Evolutionary conservation across 257 asterid species (phyloP).

Genomic region (Gardenia jasminoides): DNA sequence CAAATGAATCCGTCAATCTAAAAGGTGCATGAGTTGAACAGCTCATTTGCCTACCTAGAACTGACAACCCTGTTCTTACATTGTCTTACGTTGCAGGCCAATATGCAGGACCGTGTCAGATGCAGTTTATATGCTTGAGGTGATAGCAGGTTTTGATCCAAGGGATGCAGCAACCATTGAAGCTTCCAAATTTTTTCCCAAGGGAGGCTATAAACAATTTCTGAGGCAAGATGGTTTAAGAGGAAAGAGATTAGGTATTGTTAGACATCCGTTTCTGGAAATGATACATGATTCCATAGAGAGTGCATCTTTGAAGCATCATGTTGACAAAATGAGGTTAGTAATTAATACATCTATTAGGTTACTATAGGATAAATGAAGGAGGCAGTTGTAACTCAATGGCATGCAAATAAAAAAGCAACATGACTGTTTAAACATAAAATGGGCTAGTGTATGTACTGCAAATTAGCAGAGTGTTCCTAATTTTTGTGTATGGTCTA

Average conservation of each 20-base stretch:
- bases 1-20: too few relatives aligned
- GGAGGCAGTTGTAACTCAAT: neutral
- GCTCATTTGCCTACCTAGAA: neutral
- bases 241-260: constrained; percentile 61
- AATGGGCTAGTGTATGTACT: neutral
- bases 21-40: neutral
- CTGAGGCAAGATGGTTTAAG: constrained; percentile 43
- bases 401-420: neutral
- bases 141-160: constrained; percentile 52
- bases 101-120: constrained; percentile 57
- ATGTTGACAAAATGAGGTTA: constrained; percentile 43
- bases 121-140: constrained; percentile 55
- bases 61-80: neutral
- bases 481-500: too few relatives aligned
- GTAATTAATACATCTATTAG: neutral
- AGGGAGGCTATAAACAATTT: constrained; percentile 49
- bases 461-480: neutral
- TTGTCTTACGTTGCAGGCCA: constrained; percentile 31
- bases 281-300: constrained; percentile 20
- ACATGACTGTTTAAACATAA: neutral
- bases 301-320: constrained; percentile 20
- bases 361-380: neutral
- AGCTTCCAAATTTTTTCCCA: constrained; percentile 47
- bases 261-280: constrained; percentile 44
- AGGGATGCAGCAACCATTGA: constrained; percentile 41